Conservation (phyloP, 257 asterid genomes). For the Fraxinus excelsior region DNA sequence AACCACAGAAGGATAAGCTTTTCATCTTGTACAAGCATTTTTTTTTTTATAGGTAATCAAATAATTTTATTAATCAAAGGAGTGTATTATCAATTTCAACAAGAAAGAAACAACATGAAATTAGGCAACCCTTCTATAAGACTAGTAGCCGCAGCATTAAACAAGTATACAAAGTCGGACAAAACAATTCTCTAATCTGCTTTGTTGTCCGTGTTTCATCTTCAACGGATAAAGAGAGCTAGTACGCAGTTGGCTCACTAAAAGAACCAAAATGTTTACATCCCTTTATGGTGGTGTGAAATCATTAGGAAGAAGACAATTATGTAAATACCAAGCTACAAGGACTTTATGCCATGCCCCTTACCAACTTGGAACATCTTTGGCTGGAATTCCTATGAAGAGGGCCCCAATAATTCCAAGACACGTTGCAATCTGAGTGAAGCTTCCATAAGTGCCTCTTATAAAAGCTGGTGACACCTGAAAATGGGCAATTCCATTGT, state of each 20-base stretch:
- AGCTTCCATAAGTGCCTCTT: conserved; percentile 94
- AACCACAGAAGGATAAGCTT: conserved; percentile 22
- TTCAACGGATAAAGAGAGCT: conserved; percentile 6
- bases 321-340: neutral
- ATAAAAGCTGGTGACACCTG: conserved; percentile 92
- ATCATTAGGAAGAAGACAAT: conserved; percentile 8
- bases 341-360: conserved; percentile 28
- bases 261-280: neutral
- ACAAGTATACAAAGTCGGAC: no score
- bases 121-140: no score
- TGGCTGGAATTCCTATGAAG: conserved; percentile 80
- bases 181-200: no score
- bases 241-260: neutral
- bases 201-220: no score
- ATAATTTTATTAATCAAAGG: no score
- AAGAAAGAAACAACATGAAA: no score
- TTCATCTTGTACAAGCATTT: conserved; percentile 10
- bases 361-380: conserved; percentile 71
- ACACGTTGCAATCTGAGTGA: conserved; percentile 89
- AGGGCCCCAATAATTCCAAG: conserved; percentile 78
- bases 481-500: conserved; percentile 25
- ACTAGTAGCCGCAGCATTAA: no score
- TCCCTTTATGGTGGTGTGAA: conserved; percentile 5
- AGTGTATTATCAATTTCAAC: no score
- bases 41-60: no score